Base-by-base conservation (phyloP, 495 filamentous ascomycete species). In the Hyaloscypha finlandica region DNA sequence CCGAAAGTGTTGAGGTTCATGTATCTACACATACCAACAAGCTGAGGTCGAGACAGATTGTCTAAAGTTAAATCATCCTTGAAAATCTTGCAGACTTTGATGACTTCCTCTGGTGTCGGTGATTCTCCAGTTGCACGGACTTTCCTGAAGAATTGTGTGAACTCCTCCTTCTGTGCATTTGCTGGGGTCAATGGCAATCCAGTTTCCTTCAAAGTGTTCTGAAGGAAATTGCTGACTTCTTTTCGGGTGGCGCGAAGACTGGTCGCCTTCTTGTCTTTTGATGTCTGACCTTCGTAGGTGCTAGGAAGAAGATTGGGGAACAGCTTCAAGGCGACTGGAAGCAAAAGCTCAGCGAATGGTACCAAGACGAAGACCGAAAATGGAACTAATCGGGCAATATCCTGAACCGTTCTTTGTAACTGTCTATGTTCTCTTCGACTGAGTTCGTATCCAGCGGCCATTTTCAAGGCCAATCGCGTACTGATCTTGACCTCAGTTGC, bases 21-120 rank as follows among this genome's bases (percentile, higher is more conserved):
- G 79, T 99, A 99, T 20, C 92, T 91, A 81, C 94, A 97, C 85
- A 99, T 99, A 45, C 88, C 96, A 30, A 99, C 95, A 42, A 99
- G 83, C 76, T 99, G 95, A 20, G 95, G 94, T 59, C 95, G 86
- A 3, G 94, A 97, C 71, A 99, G 79, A 77, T 98, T 98, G 87
- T 99, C 95, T 19, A 99, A 85, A 0, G 95, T 99, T 67, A 99
- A 74, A 76, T 99, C 95, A 77, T 99, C 95, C 79, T 95, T 97
- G 84, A 99, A 99, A 74, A 97, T 90, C 84, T 99, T 96, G 89
- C 96, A 98, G 63, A 99, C 95, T 80, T 94, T 97, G 80, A 99
- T 97, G 67, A 99, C 91, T 75, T 98, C 95, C 67, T 90, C 86
- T 52, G 88, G 88, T 16, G 92, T 93, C 0, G 96, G 96, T 31